Conservation (phyloP, 2,329 filamentous ascomycete species). For the Penicillium concentricum region DNA sequence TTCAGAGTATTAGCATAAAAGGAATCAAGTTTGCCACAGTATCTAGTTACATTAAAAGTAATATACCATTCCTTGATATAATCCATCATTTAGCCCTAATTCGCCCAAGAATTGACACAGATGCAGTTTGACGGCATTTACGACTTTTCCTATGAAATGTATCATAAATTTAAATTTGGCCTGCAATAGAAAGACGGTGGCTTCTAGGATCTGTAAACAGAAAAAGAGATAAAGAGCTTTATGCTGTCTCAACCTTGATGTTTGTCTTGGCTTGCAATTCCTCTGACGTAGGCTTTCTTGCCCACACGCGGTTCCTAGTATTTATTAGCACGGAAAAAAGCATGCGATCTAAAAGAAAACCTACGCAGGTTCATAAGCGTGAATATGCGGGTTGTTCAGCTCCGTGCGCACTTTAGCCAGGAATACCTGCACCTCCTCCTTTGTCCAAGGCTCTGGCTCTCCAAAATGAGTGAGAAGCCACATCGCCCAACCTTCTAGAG, state of each 20-base stretch:
- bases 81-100: too few relatives aligned
- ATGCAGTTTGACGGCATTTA: too few relatives aligned
- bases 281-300: constrained; percentile 1
- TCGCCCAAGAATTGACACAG: too few relatives aligned
- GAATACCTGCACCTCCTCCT: constrained; percentile 19
- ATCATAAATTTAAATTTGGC: too few relatives aligned
- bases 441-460: constrained; percentile 20
- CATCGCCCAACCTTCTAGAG: constrained; percentile 31
- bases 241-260: background rate
- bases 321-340: background rate
- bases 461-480: constrained; percentile 29
- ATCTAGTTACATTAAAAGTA: too few relatives aligned
- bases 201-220: too few relatives aligned
- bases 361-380: constrained; percentile 3
- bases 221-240: too few relatives aligned
- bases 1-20: too few relatives aligned
- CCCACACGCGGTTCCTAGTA: constrained; percentile 1
- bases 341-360: background rate
- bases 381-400: background rate
- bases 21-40: too few relatives aligned
- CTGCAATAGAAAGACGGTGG: too few relatives aligned
- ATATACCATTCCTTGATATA: too few relatives aligned
- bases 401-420: background rate
- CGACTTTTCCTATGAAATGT: too few relatives aligned
- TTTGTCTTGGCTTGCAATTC: background rate